phyloP scores from a whole-genome alignment of 495 filamentous ascomycete species.

The Umbilicaria muhlenbergii region DNA sequence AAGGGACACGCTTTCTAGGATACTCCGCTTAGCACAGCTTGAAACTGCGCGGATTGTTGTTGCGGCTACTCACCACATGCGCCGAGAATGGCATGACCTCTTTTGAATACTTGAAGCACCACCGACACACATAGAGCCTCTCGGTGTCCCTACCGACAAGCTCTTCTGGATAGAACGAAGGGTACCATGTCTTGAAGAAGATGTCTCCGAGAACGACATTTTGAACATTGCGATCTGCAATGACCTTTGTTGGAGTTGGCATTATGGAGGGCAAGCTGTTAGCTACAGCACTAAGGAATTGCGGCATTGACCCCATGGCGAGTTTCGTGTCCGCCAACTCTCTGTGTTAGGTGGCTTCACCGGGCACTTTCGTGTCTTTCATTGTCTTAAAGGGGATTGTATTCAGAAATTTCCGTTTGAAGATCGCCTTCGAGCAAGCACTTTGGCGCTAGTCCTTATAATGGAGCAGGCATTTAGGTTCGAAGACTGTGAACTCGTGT shows the following conservation, averaged over 20 bases:
- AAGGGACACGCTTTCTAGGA: slow-evolving; percentile 26
- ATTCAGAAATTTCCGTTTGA: no score
- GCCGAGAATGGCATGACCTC: slow-evolving; percentile 44
- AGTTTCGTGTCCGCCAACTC: no score
- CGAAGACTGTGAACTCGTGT: no score
- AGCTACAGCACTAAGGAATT: no score
- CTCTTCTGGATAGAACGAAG: slow-evolving; percentile 64
- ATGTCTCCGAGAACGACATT: slow-evolving; percentile 61
- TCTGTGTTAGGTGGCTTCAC: no score
- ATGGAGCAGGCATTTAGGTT: no score
- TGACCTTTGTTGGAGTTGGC: slow-evolving; percentile 18
- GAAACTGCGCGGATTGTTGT: slow-evolving; percentile 28
- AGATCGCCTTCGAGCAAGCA: no score
- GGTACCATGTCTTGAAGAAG: slow-evolving; percentile 64
- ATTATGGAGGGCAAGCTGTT: no score
- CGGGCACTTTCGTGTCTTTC: no score
- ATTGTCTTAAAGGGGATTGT: no score
- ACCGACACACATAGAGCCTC: slow-evolving; percentile 72
- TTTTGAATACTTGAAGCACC: slow-evolving; percentile 84
- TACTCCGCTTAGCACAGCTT: slow-evolving; percentile 23
- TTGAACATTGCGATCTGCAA: slow-evolving; percentile 47
- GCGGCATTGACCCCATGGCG: no score
- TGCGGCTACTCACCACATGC: slow-evolving; percentile 28
- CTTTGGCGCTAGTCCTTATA: no score
- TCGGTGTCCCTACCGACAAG: slow-evolving; percentile 47